Percentiles rank a stretch among this genome's conserved stretches.
phyloP scores from a whole-genome alignment of 108 stramenopile species.

The Poteriospumella lacustris region DNA sequence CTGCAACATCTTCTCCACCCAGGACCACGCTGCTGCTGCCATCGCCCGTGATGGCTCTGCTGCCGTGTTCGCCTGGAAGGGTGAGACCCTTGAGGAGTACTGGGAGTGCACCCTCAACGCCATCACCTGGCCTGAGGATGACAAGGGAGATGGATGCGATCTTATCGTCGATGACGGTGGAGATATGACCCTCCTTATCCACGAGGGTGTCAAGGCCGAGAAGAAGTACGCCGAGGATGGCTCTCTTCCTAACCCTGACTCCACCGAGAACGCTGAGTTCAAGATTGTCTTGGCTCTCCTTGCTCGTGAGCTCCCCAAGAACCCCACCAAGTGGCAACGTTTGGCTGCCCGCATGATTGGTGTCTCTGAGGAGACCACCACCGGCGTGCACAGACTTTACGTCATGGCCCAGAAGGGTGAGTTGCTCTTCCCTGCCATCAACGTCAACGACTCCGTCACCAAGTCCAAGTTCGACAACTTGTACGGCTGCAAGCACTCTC shows the following conservation, averaged over 20 bases:
- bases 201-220: conserved; percentile 99
- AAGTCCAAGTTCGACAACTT: conserved; percentile 99
- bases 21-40: conserved; percentile 99
- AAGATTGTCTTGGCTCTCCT: conserved; percentile 96
- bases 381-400: conserved; percentile 99
- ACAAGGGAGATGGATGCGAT: conserved; percentile 96
- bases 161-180: conserved; percentile 99
- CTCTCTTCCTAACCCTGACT: conserved; percentile 90
- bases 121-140: conserved; percentile 89
- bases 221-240: conserved; percentile 88
- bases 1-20: conserved; percentile 99
- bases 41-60: conserved; percentile 95
- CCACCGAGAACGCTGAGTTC: conserved; percentile 98
- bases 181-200: conserved; percentile 99
- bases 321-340: conserved; percentile 96
- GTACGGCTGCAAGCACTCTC: conserved; percentile 99
- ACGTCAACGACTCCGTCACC: conserved; percentile 99
- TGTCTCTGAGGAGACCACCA: conserved; percentile 99
- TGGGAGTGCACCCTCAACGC: conserved; percentile 98
- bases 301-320: conserved; percentile 84
- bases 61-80: conserved; percentile 99
- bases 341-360: conserved; percentile 86
- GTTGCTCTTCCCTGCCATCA: conserved; percentile 98
- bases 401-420: conserved; percentile 93
- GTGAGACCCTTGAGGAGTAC: conserved; percentile 97